A percentile compares a stretch with the other conserved stretches of the same genome.
Evolutionary conservation across 2,329 filamentous ascomycete species (phyloP).

Genomic region (Chaetomium olivaceum): DNA sequence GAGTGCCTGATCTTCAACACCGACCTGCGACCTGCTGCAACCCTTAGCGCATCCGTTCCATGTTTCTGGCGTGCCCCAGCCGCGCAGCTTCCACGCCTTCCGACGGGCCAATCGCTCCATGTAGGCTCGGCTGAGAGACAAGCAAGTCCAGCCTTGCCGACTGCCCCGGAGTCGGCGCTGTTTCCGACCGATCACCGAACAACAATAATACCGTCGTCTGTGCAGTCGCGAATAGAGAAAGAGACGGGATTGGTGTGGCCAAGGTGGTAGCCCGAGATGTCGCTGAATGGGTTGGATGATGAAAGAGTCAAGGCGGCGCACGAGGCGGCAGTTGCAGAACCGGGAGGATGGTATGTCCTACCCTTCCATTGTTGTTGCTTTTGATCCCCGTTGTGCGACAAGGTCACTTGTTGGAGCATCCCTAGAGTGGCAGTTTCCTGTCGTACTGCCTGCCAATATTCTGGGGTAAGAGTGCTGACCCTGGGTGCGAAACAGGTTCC

Average conservation of each 20-base stretch:
- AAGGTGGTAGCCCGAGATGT: conserved; percentile 61
- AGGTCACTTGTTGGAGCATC: no score
- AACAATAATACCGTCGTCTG: conserved; percentile 8
- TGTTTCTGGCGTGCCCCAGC: conserved; percentile 22
- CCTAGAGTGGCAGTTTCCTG: not conserved
- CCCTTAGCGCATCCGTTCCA: conserved; percentile 24
- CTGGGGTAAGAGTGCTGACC: conserved; percentile 12
- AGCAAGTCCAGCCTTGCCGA: conserved; percentile 21
- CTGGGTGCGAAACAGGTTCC: conserved; percentile 65
- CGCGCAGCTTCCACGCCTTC: conserved; percentile 13
- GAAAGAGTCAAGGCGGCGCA: conserved; percentile 80
- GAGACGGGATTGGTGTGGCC: conserved; percentile 18
- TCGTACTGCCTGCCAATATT: not conserved
- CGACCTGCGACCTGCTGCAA: conserved; percentile 24
- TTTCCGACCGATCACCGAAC: conserved; percentile 3
- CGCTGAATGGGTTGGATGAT: conserved; percentile 91
- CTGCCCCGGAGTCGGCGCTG: conserved; percentile 22
- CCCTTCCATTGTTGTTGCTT: conserved; percentile 11
- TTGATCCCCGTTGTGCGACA: conserved; percentile 10
- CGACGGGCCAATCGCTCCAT: conserved; percentile 26
- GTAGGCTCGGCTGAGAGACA: conserved; percentile 22
- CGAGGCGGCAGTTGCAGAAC: conserved; percentile 74
- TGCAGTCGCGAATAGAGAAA: conserved; percentile 24
- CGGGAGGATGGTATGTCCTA: conserved; percentile 82
- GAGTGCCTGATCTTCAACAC: conserved; percentile 19